Evolutionary conservation across 352 stramenopile genomes (phyloP), one percentile per base, ranked within the genome.

Genomic region (Peronospora farinosa): DNA sequence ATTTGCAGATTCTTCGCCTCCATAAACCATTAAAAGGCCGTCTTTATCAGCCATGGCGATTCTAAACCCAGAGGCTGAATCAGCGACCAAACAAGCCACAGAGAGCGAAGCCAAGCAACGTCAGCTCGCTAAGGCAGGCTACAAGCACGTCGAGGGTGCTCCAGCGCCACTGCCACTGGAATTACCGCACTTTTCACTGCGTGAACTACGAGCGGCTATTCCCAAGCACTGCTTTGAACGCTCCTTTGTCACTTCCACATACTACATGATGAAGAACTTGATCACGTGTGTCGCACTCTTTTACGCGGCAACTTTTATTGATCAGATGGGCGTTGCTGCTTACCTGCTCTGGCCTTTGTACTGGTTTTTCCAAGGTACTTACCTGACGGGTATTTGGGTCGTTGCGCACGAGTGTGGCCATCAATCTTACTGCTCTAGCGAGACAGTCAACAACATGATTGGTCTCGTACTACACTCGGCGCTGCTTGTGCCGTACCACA

Each of bases 401-500:
- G 63, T 98, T 8, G 96, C 90, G 0, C 96, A 99, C 66, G 96
- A 99, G 66, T 98, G 95, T 64, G 96, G 96, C 39, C 96, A 99
- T 73, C 92, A 98, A 63, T 88, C 94, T 31, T 99, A 97, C 69
- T 97, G 85, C 30, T 78, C 86, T 16, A 96, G 64, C 35, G 87
- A 98, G 72, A 70, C 79, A 1, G 81, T 98, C 25, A 99, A 99
- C 74, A 97, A 99, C 64, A 44, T 86, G 37, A 84, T 98, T 40
- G 96, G 96, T 6, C 95, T 97, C 59, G 69, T 99, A 49, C 72
- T 97, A 32, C 96, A 99, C 78, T 98, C 96, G 62, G 80, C 84
- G 25, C 74, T 99, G 31, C 80, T 99, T 27, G 95, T 98, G 55
- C 96, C 96, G 7, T 99, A 98, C 88, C 97, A 98, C 85, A 96